A percentile compares a stretch with the other conserved stretches of the same genome.
phyloP scores from a whole-genome alignment of 768 basidiomycete genomes.

The Multifurca ochricompacta region DNA sequence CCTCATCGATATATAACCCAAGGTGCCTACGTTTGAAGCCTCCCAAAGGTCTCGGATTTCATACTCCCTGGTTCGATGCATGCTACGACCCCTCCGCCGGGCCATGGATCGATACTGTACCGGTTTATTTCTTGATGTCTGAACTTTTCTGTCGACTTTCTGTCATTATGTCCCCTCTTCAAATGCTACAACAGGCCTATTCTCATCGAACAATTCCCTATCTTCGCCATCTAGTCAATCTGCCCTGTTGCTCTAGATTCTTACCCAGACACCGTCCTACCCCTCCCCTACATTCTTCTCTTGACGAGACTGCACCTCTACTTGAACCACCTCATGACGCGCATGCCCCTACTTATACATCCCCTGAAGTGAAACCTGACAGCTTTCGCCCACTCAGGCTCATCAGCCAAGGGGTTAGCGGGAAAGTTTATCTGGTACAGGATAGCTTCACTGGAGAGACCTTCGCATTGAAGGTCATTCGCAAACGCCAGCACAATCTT shows the following conservation, averaged over 20 bases:
- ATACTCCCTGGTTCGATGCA: not conserved
- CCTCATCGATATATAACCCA: not conserved
- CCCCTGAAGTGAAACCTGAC: not conserved
- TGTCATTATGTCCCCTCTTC: not conserved
- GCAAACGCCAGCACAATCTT: constrained; percentile 11
- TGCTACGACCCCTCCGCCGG: not conserved
- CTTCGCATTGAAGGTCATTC: constrained; percentile 17
- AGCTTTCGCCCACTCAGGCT: constrained; percentile 14
- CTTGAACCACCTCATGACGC: not conserved
- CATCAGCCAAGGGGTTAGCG: constrained; percentile 16
- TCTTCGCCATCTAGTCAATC: not conserved
- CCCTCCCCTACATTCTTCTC: not conserved
- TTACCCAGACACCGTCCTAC: not conserved
- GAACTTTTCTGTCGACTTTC: not conserved
- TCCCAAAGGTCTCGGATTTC: not conserved
- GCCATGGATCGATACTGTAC: not conserved
- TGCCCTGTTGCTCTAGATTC: not conserved
- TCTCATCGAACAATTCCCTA: not conserved
- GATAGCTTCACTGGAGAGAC: constrained; percentile 7
- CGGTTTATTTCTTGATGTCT: not conserved
- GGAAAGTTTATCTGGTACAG: constrained; percentile 17
- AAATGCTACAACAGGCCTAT: not conserved
- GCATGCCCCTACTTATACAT: not conserved
- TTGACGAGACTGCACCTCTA: constrained; percentile 7
- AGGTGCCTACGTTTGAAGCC: not conserved